Conservation (phyloP, 2,329 filamentous ascomycete species). For the Tolypocladium endophyticum region DNA sequence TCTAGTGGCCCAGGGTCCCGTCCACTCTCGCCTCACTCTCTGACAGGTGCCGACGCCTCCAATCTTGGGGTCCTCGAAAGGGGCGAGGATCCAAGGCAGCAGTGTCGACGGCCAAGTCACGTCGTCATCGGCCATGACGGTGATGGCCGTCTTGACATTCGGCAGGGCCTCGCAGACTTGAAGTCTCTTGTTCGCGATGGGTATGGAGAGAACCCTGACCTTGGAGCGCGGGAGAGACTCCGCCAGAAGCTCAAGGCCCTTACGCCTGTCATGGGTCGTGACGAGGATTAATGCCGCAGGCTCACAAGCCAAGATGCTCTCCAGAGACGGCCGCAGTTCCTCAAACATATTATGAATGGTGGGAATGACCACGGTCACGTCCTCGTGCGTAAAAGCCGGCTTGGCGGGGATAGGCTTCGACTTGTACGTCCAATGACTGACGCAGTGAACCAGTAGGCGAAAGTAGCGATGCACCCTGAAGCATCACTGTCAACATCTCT, state of each 20-base stretch:
- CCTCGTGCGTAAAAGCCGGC: slow-evolving; percentile 66
- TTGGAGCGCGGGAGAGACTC: slow-evolving; percentile 47
- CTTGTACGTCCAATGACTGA: slow-evolving; percentile 79
- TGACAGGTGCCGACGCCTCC: slow-evolving; percentile 92
- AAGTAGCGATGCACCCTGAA: slow-evolving; percentile 76
- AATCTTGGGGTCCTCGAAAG: slow-evolving; percentile 74
- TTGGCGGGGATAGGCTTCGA: slow-evolving; percentile 74
- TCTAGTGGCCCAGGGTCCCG: slow-evolving; percentile 45
- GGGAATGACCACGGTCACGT: slow-evolving; percentile 91
- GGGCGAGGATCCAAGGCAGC: slow-evolving; percentile 83
- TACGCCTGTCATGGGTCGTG: slow-evolving; percentile 71
- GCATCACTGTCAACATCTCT: neutral
- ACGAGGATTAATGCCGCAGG: slow-evolving; percentile 72
- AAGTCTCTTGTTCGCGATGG: slow-evolving; percentile 87
- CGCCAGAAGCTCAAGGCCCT: slow-evolving; percentile 56
- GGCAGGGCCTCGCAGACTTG: slow-evolving; percentile 90
- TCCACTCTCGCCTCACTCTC: slow-evolving; percentile 61
- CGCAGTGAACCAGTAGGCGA: slow-evolving; percentile 72
- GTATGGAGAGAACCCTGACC: slow-evolving; percentile 64
- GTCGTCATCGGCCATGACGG: slow-evolving; percentile 90
- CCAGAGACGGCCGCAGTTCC: slow-evolving; percentile 70
- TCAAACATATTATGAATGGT: slow-evolving; percentile 83
- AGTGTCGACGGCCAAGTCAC: slow-evolving; percentile 84
- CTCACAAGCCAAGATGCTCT: slow-evolving; percentile 61
- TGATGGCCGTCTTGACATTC: slow-evolving; percentile 72